phyloP scores from a whole-genome alignment of 1,284 basidiomycete genomes.

The Tilletia setariae region DNA sequence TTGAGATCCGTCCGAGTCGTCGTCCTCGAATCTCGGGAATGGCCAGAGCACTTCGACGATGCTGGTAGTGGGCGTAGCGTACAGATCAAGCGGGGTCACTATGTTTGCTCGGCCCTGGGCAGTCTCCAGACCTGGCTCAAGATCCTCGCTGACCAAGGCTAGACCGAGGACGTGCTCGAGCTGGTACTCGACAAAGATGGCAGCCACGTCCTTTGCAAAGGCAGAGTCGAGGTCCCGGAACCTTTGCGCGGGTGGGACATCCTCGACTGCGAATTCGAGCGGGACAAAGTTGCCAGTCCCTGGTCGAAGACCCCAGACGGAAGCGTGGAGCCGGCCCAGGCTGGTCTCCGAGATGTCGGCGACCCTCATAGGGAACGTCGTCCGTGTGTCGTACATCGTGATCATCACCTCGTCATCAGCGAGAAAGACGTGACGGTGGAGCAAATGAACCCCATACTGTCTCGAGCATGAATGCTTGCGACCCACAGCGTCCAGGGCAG shows the following conservation, averaged over 20 bases:
- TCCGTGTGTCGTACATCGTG: not conserved
- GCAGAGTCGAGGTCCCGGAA: not conserved
- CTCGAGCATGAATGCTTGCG: not conserved
- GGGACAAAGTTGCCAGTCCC: not conserved
- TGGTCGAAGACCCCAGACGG: not conserved
- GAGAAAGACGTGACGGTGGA: conserved; percentile 4
- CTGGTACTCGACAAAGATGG: not conserved
- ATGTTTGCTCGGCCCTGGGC: conserved; percentile 5
- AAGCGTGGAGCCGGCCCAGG: not conserved
- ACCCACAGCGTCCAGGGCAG: not conserved
- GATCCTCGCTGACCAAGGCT: not conserved
- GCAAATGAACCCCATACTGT: not conserved
- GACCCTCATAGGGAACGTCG: not conserved
- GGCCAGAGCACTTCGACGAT: not conserved
- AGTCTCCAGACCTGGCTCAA: not conserved
- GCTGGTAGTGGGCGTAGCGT: not conserved
- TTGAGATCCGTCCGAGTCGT: too few relatives aligned
- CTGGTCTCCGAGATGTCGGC: not conserved
- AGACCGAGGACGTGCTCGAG: conserved; percentile 6
- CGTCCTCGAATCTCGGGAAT: too few relatives aligned
- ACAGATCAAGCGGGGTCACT: not conserved
- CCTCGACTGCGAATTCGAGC: not conserved
- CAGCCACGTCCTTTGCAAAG: not conserved
- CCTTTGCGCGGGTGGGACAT: not conserved
- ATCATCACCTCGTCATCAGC: conserved; percentile 1